phyloP scores from a whole-genome alignment of 78 protist species.

The Monosiga brevicollis region DNA sequence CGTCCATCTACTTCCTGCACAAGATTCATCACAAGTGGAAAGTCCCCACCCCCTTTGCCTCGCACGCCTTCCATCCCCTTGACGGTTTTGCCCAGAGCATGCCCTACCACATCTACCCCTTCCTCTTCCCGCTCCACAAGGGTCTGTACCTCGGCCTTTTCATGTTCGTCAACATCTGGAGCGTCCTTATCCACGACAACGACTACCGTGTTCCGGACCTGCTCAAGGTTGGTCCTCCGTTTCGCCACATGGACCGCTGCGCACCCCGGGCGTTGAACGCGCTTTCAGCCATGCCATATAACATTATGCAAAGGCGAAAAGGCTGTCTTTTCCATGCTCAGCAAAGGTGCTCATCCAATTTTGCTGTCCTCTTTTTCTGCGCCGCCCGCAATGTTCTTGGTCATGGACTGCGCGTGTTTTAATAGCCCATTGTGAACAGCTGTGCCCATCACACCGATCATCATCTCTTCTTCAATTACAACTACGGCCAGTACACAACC shows the following conservation, averaged over 20 bases:
- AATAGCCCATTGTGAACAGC: slow-evolving; percentile 4
- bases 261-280: no score
- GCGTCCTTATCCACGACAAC: slow-evolving; percentile 71
- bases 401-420: no score
- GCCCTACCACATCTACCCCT: slow-evolving; percentile 58
- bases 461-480: slow-evolving; percentile 54
- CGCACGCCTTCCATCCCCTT: slow-evolving; percentile 68
- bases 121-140: slow-evolving; percentile 57
- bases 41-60: slow-evolving; percentile 51
- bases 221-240: no score
- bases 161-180: slow-evolving; percentile 68
- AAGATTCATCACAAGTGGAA: slow-evolving; percentile 64
- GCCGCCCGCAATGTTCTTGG: no score
- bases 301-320: no score
- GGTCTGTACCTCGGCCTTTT: slow-evolving; percentile 35
- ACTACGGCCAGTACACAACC: slow-evolving; percentile 80
- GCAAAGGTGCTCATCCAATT: neutral
- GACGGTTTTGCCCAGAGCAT: slow-evolving; percentile 67
- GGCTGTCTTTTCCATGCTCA: neutral
- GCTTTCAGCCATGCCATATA: no score
- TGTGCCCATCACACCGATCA: slow-evolving; percentile 68
- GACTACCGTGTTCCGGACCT: slow-evolving; percentile 10
- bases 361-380: neutral
- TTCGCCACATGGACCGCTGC: no score
- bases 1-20: slow-evolving; percentile 57